These are phyloP conservation scores for Boletus pseudo-olivaceus DNA, from an alignment of 768 basidiomycete species.

Conservation along the genomic window DNA sequence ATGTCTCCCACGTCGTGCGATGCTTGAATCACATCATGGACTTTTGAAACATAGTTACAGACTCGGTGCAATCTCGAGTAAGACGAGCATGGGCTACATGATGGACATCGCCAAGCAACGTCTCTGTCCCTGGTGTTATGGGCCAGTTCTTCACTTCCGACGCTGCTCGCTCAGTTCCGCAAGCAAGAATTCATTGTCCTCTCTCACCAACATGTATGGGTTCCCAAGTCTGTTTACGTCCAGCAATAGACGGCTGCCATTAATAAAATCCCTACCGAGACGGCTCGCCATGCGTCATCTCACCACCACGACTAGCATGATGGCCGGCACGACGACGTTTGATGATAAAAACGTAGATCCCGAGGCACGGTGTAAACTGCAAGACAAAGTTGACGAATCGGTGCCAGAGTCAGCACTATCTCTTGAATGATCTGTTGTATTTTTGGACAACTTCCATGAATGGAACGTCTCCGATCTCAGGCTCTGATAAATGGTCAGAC, in stretches of 20 bases:
- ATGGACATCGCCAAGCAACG: not conserved
- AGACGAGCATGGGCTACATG: not conserved
- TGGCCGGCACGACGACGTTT: too few relatives aligned
- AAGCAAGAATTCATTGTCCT: not conserved
- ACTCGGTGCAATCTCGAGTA: not conserved
- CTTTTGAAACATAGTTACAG: not conserved
- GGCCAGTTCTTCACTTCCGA: too few relatives aligned
- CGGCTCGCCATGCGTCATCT: not conserved
- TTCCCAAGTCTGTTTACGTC: not conserved
- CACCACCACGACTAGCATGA: not conserved
- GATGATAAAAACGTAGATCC: too few relatives aligned
- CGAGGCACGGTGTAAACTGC: not conserved
- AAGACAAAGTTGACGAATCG: too few relatives aligned
- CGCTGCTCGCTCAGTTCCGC: too few relatives aligned
- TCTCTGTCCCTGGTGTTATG: not conserved
- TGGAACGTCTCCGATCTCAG: not conserved
- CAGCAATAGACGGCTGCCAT: conserved; percentile 5
- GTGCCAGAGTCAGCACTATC: not conserved
- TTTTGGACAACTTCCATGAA: not conserved
- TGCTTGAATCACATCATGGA: not conserved
- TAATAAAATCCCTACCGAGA: not conserved
- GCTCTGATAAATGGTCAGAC: not conserved
- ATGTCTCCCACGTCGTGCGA: not conserved
- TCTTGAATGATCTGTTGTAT: not conserved
- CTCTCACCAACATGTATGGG: conserved; percentile 3